Conservation (phyloP, 805 yeast species). For the Saturnispora ahearnii region DNA sequence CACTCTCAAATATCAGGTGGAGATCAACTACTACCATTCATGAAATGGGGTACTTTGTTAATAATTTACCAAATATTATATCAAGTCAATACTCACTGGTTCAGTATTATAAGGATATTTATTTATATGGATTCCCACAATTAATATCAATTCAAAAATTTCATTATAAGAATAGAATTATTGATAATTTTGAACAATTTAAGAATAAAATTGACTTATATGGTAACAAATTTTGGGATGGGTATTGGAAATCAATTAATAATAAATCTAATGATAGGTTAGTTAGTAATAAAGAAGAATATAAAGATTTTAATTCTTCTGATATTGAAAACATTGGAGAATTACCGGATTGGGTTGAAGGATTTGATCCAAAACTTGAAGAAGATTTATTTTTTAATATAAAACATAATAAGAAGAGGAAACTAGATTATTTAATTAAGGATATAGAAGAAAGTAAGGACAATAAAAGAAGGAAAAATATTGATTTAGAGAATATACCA, state of each 20-base stretch:
- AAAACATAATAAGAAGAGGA: not conserved
- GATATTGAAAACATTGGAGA: slow-evolving; percentile 21
- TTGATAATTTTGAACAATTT: slow-evolving; percentile 25
- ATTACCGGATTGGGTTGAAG: slow-evolving; percentile 21
- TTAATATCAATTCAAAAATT: slow-evolving; percentile 41
- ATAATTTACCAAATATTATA: slow-evolving; percentile 35
- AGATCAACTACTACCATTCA: slow-evolving; percentile 47
- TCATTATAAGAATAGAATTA: slow-evolving; percentile 44
- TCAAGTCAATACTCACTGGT: slow-evolving; percentile 38
- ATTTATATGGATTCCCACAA: slow-evolving; percentile 56
- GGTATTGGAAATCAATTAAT: slow-evolving; percentile 36
- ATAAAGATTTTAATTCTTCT: slow-evolving; percentile 9
- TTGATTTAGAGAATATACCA: not conserved
- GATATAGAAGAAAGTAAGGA: not conserved
- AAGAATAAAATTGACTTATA: slow-evolving; percentile 26
- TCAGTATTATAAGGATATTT: slow-evolving; percentile 24
- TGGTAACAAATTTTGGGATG: slow-evolving; percentile 42
- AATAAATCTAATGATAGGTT: slow-evolving; percentile 19
- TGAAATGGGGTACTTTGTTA: slow-evolving; percentile 54
- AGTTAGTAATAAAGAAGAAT: slow-evolving; percentile 13
- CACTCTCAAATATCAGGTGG: slow-evolving; percentile 49
- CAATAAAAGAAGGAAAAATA: not conserved
- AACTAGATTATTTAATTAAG: not conserved
- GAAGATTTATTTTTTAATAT: slow-evolving; percentile 12
- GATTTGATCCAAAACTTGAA: slow-evolving; percentile 21